Evolutionary conservation across 2,329 filamentous ascomycete species (phyloP), one percentile per base, ranked within the genome.

Genomic region (Cladorrhinum sp.): DNA sequence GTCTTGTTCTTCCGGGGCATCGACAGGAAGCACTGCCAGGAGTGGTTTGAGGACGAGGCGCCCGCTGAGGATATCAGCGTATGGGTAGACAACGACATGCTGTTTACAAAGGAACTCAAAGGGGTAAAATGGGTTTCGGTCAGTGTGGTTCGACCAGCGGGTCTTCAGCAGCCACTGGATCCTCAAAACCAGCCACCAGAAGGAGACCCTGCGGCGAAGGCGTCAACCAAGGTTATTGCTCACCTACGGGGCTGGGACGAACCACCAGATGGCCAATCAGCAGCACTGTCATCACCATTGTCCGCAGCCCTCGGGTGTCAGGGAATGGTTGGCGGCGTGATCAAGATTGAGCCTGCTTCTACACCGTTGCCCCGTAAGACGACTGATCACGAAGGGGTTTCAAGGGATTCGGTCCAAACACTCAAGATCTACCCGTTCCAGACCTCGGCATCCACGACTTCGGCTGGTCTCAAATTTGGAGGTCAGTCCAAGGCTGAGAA

Each of bases 381-480:
- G 4, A 60, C 69, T 4, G 70, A 71, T 48, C 55, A 66, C 18
- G 68, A 70, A 7, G 67, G 67, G 6, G 62, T 67, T 51, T 57
- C 85, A 85, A 74, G 79, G 14, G 69, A 73, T 42, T 69, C 70
- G 10, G 66, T 72, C 5, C 80, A 82, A 59, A 78, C 85, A 3
- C 76, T 98, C 61, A 93, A 90, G 67, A 79, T 99, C 1, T 90
- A 89, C 59, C 95, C 95, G 0, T 98, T 97, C 69, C 81, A 85
- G 2, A 77, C 81, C 1, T 74, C 78, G 53, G 75, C 76, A 21
- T 76, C 80, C 2, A 87, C 86, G 67, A 76, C 80, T 42, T 82
- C 80, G 36, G 82, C 88, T 51, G 89, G 88, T 0, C 80, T 97
- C 21, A 92, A 87, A 68, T 96, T 98, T 71, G 94, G 94, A 3